Conservation (phyloP, 2,329 filamentous ascomycete species). For the Diaporthe velutina region DNA sequence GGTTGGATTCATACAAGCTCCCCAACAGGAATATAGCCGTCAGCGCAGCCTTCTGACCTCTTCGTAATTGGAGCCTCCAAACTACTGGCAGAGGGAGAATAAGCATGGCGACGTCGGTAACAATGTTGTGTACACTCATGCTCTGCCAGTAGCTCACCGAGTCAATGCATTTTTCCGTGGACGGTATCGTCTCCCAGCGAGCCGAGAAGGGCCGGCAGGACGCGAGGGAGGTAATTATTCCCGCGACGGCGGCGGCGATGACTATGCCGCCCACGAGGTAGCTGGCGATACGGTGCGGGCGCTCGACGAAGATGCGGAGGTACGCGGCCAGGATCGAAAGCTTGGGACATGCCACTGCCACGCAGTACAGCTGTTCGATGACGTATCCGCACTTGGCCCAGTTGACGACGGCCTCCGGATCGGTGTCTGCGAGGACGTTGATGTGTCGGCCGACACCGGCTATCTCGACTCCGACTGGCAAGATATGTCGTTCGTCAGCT, state of each 20-base stretch:
- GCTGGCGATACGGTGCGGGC: not conserved
- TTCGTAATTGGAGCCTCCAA: slow-evolving; percentile 47
- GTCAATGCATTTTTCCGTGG: not conserved
- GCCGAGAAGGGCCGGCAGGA: not conserved
- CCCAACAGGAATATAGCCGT: slow-evolving; percentile 50
- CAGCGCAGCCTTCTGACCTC: slow-evolving; percentile 47
- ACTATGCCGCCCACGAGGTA: not conserved
- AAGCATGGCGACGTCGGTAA: slow-evolving; percentile 46
- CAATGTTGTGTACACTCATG: slow-evolving; percentile 32
- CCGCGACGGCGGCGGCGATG: not conserved
- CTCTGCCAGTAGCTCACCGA: not conserved
- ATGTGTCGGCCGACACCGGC: not conserved
- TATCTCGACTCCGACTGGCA: not conserved
- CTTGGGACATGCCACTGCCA: not conserved
- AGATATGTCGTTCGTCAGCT: not conserved
- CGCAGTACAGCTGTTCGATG: not conserved
- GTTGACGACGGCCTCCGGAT: not conserved
- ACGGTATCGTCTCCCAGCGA: not conserved
- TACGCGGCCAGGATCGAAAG: not conserved
- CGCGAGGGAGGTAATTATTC: not conserved
- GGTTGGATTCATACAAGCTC: slow-evolving; percentile 49
- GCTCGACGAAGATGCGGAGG: not conserved
- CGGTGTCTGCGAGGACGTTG: not conserved
- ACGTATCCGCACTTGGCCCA: not conserved
- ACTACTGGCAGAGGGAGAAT: slow-evolving; percentile 49